A percentile compares a stretch with the other conserved stretches of the same genome.
These are phyloP conservation scores for Ogataea henricii DNA, from an alignment of 805 yeast species.

Conservation along the genomic window DNA sequence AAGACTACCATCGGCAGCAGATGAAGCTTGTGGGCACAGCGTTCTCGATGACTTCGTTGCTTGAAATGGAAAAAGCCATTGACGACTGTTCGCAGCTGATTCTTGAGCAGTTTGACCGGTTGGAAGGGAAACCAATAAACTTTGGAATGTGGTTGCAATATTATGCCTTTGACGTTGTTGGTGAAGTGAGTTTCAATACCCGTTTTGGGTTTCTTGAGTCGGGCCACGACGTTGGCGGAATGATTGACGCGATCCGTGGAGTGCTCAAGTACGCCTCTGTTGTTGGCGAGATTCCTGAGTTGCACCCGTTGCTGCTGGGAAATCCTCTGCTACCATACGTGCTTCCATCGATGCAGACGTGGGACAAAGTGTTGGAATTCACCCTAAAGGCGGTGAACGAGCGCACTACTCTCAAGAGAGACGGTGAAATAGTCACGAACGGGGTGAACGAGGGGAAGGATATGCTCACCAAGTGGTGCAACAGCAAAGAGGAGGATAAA, in stretches of 20 bases:
- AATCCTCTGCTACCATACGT: constrained; percentile 20
- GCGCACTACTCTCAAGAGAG: constrained; percentile 17
- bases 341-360: constrained; percentile 21
- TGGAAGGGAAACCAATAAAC: constrained; percentile 9
- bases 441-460: constrained; percentile 20
- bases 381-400: constrained; percentile 18
- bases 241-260: constrained; percentile 20
- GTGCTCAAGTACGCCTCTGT: constrained; percentile 18
- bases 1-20: constrained; percentile 18
- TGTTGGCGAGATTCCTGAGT: constrained; percentile 20
- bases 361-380: constrained; percentile 19
- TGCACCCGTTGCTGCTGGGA: constrained; percentile 17
- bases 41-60: constrained; percentile 17
- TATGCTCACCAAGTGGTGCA: constrained; percentile 23
- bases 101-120: constrained; percentile 11
- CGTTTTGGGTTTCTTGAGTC: constrained; percentile 18
- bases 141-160: constrained; percentile 21
- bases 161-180: constrained; percentile 24
- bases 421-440: constrained; percentile 19
- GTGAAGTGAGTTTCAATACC: constrained; percentile 19
- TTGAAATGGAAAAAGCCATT: constrained; percentile 20
- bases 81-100: constrained; percentile 19
- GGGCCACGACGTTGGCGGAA: constrained; percentile 19
- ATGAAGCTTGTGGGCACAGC: constrained; percentile 21
- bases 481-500: constrained; percentile 18